A percentile compares a stretch with the other conserved stretches of the same genome.
phyloP scores from a whole-genome alignment of 2,329 filamentous ascomycete species.

The Cercospora beticola region DNA sequence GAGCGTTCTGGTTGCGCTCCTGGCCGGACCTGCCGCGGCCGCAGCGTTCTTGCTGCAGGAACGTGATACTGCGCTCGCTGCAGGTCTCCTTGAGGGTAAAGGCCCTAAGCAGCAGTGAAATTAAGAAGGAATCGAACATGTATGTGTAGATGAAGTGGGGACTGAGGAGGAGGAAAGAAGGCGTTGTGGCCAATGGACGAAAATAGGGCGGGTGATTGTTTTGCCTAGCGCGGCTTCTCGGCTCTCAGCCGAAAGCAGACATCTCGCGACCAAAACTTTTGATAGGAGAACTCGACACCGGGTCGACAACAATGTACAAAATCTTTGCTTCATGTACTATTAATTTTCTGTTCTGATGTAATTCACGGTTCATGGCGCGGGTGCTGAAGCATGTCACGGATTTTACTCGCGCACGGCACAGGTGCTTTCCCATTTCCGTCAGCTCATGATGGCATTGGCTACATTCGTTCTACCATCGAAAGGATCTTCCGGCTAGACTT shows the following conservation, averaged over 20 bases:
- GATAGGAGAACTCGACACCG: constrained; percentile 11
- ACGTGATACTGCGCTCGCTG: constrained; percentile 21
- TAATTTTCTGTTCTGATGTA: constrained; percentile 6
- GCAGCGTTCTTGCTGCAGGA: constrained; percentile 28
- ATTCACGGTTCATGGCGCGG: constrained; percentile 9
- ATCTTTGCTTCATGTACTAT: constrained; percentile 6
- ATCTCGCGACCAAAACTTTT: constrained; percentile 8
- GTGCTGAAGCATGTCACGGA: constrained; percentile 18
- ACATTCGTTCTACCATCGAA: constrained; percentile 19
- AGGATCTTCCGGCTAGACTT: constrained; percentile 27
- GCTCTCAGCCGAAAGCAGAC: not conserved
- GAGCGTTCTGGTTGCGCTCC: constrained; percentile 13
- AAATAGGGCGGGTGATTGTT: constrained; percentile 4
- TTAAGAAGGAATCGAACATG: not conserved
- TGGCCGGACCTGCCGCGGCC: constrained; percentile 27
- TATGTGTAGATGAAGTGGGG: not conserved
- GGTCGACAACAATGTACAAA: constrained; percentile 6
- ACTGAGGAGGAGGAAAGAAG: not conserved
- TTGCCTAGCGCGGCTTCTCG: constrained; percentile 2
- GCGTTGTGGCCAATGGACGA: not conserved
- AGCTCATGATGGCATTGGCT: constrained; percentile 17
- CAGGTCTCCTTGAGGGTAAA: constrained; percentile 2
- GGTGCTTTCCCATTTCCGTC: constrained; percentile 14
- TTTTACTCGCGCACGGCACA: constrained; percentile 27
- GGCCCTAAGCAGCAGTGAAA: constrained; percentile 6